A percentile compares a stretch with the other conserved stretches of the same genome.
Conservation (phyloP, 257 asterid species). For the Prunella vulgaris region DNA sequence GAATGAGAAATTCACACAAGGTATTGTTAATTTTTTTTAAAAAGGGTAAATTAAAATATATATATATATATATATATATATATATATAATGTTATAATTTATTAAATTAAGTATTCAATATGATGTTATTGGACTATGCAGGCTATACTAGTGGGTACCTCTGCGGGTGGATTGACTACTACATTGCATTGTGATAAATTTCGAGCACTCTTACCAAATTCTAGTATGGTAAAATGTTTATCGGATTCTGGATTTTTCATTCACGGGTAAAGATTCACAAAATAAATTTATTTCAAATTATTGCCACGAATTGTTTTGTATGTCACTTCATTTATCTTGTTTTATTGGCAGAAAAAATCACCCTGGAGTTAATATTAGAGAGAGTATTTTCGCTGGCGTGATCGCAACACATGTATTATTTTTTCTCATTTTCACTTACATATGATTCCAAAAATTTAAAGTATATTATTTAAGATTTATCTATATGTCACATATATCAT, state of each 20-base stretch:
- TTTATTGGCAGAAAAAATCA: not conserved
- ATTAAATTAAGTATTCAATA: not conserved
- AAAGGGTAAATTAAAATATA: not conserved
- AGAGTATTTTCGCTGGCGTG: not conserved
- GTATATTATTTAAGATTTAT: not conserved
- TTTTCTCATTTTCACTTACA: not conserved
- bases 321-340: not conserved
- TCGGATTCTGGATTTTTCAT: conserved; percentile 45
- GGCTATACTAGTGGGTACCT: conserved; percentile 37
- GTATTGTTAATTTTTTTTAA: conserved; percentile 8
- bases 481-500: not conserved
- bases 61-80: not conserved
- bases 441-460: not conserved
- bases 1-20: conserved; percentile 25
- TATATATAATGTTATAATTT: not conserved
- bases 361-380: not conserved
- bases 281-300: not conserved
- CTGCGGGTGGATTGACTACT: conserved; percentile 43
- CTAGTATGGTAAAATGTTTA: conserved; percentile 29
- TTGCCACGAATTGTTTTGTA: not conserved
- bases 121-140: not conserved
- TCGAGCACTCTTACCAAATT: conserved; percentile 17
- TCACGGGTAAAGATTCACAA: conserved; percentile 20
- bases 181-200: conserved; percentile 38
- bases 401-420: not conserved